Evolutionary conservation across 352 stramenopile species (phyloP).

Genomic region (Globisporangium splendens): DNA sequence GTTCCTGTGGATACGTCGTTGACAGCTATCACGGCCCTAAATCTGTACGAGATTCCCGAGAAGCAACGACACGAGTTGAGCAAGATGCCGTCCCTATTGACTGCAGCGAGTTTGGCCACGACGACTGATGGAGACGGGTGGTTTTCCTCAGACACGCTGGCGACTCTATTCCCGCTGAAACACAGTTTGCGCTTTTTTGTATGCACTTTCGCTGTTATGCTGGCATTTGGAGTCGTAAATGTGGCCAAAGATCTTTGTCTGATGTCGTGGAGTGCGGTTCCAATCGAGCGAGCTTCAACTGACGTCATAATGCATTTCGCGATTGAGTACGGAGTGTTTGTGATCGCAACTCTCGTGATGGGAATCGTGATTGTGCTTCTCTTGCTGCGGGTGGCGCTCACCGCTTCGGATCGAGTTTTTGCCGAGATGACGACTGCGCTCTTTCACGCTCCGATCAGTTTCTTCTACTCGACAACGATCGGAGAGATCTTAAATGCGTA

Average conservation of each 20-base stretch:
- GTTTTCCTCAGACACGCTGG: too few relatives aligned
- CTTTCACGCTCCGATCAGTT: conserved; percentile 31
- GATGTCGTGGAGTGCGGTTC: conserved; percentile 32
- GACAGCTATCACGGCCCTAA: too few relatives aligned
- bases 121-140: too few relatives aligned
- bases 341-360: conserved; percentile 26
- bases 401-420: conserved; percentile 29
- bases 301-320: background rate
- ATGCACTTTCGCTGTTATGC: conserved; percentile 24
- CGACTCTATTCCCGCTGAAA: conserved; percentile 12
- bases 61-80: too few relatives aligned
- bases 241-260: conserved; percentile 33
- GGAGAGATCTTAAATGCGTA: conserved; percentile 39
- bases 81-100: too few relatives aligned
- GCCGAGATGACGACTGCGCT: conserved; percentile 32
- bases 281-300: background rate
- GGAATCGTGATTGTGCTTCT: conserved; percentile 18
- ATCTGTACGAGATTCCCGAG: too few relatives aligned
- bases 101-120: too few relatives aligned
- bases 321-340: conserved; percentile 26
- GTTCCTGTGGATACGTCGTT: too few relatives aligned
- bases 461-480: conserved; percentile 41
- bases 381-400: conserved; percentile 11
- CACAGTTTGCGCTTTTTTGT: conserved; percentile 24
- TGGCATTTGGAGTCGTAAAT: conserved; percentile 15